Conservation (phyloP, 768 basidiomycete genomes). For the Mycena filopes region DNA sequence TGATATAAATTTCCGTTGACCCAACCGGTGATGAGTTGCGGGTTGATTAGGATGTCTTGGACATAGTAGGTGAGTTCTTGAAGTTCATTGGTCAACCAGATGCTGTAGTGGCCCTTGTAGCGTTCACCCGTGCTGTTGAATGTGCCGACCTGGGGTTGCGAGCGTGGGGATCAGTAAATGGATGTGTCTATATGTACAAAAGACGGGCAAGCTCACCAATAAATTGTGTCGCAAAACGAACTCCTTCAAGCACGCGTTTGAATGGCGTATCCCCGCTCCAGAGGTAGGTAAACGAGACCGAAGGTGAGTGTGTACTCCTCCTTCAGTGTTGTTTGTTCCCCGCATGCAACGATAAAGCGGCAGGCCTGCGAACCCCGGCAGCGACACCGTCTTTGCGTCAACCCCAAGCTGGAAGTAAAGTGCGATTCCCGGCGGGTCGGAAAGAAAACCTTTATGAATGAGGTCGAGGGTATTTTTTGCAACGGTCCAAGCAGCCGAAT, state of each 20-base stretch:
- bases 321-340: neutral
- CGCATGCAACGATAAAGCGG: neutral
- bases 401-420: conserved; percentile 17
- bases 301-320: conserved; percentile 1
- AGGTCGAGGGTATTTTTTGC: conserved; percentile 43
- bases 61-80: neutral
- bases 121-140: conserved; percentile 6
- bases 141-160: conserved; percentile 7
- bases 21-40: neutral
- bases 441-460: conserved; percentile 36
- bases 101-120: conserved; percentile 16
- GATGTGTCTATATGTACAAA: neutral
- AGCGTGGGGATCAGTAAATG: too few species aligned
- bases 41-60: neutral
- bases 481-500: conserved; percentile 39
- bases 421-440: conserved; percentile 33
- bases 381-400: neutral
- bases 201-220: neutral
- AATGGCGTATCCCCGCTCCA: neutral
- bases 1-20: conserved; percentile 12
- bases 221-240: conserved; percentile 6
- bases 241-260: neutral
- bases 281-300: neutral
- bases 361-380: too few species aligned
- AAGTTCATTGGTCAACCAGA: conserved; percentile 22